Conservation (phyloP, 176 grass and related monocot genomes). For the Chloris gayana region DNA sequence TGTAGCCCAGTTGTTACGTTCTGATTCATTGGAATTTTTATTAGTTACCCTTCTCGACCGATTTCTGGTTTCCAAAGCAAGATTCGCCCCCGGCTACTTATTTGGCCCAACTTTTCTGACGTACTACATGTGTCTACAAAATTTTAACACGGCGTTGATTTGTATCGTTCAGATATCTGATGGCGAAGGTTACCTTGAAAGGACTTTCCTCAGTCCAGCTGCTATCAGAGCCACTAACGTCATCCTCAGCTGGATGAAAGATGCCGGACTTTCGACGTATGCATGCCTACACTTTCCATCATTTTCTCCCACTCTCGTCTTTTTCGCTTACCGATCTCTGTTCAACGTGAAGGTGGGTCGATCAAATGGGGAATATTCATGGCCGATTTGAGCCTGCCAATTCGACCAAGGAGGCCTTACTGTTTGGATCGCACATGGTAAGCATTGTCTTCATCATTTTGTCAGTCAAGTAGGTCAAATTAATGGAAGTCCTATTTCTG, state of each 20-base stretch:
- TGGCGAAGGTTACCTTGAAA: slow-evolving; percentile 84
- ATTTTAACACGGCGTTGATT: slow-evolving; percentile 35
- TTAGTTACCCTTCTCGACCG: not conserved
- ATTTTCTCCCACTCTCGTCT: not conserved
- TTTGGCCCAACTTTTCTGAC: not conserved
- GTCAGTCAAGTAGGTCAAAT: not conserved
- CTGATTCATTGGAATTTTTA: not conserved
- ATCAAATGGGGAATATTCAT: slow-evolving; percentile 96
- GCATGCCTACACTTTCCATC: not conserved
- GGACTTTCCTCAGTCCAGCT: slow-evolving; percentile 90
- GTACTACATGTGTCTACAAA: not conserved
- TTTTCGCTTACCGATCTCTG: not conserved
- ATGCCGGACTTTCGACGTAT: slow-evolving; percentile 87
- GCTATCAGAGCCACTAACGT: slow-evolving; percentile 67
- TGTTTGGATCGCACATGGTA: slow-evolving; percentile 93
- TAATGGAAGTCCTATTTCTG: not conserved
- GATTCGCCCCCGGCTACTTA: slow-evolving; percentile 1
- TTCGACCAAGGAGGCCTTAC: slow-evolving; percentile 51
- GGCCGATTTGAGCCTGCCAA: slow-evolving; percentile 60
- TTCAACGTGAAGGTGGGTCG: slow-evolving; percentile 64
- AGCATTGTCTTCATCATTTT: not conserved
- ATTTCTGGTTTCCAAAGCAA: slow-evolving; percentile 4
- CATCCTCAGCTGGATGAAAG: slow-evolving; percentile 91
- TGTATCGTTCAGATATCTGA: slow-evolving; percentile 77
- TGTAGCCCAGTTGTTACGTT: not conserved